Evolutionary conservation across 2,329 filamentous ascomycete species (phyloP).

Genomic region (Aureobasidium melanogenum): DNA sequence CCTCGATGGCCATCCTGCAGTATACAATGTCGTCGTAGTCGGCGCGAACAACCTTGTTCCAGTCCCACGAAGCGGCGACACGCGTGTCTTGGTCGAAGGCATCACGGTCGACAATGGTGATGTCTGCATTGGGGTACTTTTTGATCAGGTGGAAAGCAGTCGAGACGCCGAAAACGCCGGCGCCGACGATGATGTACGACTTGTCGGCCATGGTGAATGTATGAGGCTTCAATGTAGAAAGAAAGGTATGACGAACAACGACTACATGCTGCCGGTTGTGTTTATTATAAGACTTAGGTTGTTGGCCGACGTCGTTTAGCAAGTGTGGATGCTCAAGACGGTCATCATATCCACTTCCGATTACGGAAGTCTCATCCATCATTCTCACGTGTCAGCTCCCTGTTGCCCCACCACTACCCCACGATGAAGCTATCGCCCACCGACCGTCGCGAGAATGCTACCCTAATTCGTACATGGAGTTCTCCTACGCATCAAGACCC

Average conservation of each 20-base stretch:
- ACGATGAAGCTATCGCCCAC: not conserved
- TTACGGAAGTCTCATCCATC: slow-evolving; percentile 9
- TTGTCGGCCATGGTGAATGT: slow-evolving; percentile 5
- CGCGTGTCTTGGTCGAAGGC: slow-evolving; percentile 24
- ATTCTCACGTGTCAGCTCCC: not conserved
- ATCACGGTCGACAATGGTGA: slow-evolving; percentile 33
- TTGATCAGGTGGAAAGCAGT: slow-evolving; percentile 32
- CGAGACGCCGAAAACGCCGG: slow-evolving; percentile 32
- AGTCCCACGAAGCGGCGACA: slow-evolving; percentile 59
- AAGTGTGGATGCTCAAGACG: not conserved
- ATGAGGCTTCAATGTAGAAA: not conserved
- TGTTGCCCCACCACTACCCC: not conserved
- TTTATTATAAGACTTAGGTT: not conserved
- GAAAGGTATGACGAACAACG: not conserved
- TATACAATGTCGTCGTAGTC: slow-evolving; percentile 60
- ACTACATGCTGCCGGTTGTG: slow-evolving; percentile 3
- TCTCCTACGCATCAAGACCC: not conserved
- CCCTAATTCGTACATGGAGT: not conserved
- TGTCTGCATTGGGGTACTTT: slow-evolving; percentile 31
- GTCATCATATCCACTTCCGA: slow-evolving; percentile 9
- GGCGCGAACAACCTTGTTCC: slow-evolving; percentile 63
- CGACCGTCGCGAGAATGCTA: not conserved
- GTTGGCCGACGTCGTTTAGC: not conserved
- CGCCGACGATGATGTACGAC: slow-evolving; percentile 27
- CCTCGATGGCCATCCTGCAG: slow-evolving; percentile 55